A percentile compares a stretch with the other conserved stretches of the same genome.
These are phyloP conservation scores for Blepharisma japonicum DNA, from an alignment of 73 alveolate genomes.

Conservation along the genomic window DNA sequence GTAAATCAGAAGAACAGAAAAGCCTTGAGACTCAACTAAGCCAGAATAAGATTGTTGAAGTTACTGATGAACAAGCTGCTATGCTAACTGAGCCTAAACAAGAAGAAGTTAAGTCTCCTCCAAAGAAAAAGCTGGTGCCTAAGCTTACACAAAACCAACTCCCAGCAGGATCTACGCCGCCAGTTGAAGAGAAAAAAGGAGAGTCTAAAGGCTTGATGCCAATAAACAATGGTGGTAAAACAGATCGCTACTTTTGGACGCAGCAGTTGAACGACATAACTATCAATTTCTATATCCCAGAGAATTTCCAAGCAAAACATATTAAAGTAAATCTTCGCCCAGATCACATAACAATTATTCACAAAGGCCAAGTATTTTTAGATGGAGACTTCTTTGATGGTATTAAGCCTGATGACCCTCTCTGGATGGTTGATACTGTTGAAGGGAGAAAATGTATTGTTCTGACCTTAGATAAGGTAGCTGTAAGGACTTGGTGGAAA, in stretches of 20 bases:
- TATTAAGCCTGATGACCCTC: constrained; percentile 73
- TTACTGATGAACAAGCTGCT: constrained; percentile 41
- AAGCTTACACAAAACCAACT: too few species aligned
- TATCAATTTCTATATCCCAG: constrained; percentile 77
- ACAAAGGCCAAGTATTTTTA: constrained; percentile 67
- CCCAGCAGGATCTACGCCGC: constrained; percentile 35
- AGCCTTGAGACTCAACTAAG: constrained; percentile 37
- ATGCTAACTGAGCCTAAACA: constrained; percentile 44
- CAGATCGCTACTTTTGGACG: constrained; percentile 90
- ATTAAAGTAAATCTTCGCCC: constrained; percentile 60
- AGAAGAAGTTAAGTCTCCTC: constrained; percentile 40
- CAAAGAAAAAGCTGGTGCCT: background rate
- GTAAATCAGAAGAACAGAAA: constrained; percentile 55
- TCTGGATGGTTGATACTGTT: constrained; percentile 87
- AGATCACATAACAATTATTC: constrained; percentile 58
- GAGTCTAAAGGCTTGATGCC: constrained; percentile 48
- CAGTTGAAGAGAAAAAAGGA: constrained; percentile 44
- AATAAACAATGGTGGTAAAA: constrained; percentile 88
- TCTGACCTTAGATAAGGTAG: constrained; percentile 71
- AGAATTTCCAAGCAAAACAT: constrained; percentile 59
- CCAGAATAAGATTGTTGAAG: constrained; percentile 47
- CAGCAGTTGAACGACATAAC: constrained; percentile 87
- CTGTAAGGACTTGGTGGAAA: constrained; percentile 93
- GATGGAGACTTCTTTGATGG: constrained; percentile 80
- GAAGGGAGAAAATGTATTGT: constrained; percentile 63